Evolutionary conservation across 108 stramenopile species (phyloP), one percentile per base, ranked within the genome.

Genomic region (Fragilaria crotonensis): DNA sequence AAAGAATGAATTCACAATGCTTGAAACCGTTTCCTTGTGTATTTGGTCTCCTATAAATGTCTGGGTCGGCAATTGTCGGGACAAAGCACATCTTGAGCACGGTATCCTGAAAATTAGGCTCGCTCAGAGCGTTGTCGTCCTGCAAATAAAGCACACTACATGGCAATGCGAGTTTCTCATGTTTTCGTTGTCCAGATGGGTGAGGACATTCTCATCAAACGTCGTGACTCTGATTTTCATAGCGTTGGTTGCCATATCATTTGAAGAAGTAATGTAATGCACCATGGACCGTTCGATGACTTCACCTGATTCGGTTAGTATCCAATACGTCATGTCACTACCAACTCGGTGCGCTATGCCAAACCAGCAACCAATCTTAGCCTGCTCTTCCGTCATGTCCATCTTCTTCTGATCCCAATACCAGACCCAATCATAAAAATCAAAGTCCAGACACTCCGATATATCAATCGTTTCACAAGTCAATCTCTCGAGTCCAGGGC

Each of bases 391-490:
- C 2, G 1, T 7, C 2, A 23, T 28, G 19, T 45, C 61, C 14
- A 67, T 3, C 19, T 54, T 45, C 2, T 53, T 32, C 25, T 64
- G 60, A n/a, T 18, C 30, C 7, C n/a, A 54, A 28, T 59, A 78
- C 72, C 68, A 66, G 1, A 65, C 69, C 20, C 46, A 41, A 30
- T 74, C 73, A 33, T 66, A 78, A 29, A 66, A 78, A 3, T 30
- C 66, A 50, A 78, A 78, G 44, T 78, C 73, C 4, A 73, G 30
- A 46, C 33, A 63, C 36, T 78, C 68, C 4, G 68, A 60, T 17
- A 78, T 70, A 48, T 78, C 77, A 0, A 65, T 56, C 0, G 78
- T 72, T 5, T 68, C 70, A 0, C 77, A 72, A 0, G 64, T 65
- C 22, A 70, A 11, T 2, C 14, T 30, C 31, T 72, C 56, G 28